Base-by-base conservation (phyloP, 768 basidiomycete species). In the Rhizopogon vinicolor region DNA sequence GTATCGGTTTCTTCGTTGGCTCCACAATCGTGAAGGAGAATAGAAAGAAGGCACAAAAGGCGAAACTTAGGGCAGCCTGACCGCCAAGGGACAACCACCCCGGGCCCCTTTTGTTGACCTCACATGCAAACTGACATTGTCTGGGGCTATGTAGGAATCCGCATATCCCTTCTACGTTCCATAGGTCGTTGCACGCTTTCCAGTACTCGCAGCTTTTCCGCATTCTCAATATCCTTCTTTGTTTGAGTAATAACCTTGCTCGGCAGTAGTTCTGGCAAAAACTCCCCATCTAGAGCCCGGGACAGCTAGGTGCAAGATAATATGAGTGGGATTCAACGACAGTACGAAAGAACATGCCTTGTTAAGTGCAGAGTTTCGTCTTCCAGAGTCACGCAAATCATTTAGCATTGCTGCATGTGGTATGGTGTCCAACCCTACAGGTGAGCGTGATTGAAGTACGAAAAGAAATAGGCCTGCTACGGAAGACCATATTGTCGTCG, bases 1-100 rank as follows among this genome's bases (percentile, higher is more conserved):
- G 78, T 10, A 87, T 98, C 41, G 91, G 90, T 10, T 64, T 78
- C 40, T 93, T 97, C 70, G 72, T 96, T n/a, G 90, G 87, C 4
- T 76, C 71, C 9, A 92, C 93, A 5, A 75, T 91, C 53, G 68
- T 86, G 52, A 85, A 84, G 64, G 91, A 93, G 70, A 90, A 86
- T 29, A 72, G 76, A 62, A 89, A 80, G 71, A 83, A 79, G 63
- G 81, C 82, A 16, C 78, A 79, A 60, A 86, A 83, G 64, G 81
- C 82, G n/a, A 78, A 75, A 54, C 63, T 77, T 63, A 79, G 87
- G 49, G 77, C 81, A 31, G 86, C 88, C 6, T 89, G 70, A 78
- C 28, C 12, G 25, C 9, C 9, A 7, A 22, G 19, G 39, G 14
- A 48, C 22, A 25, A 9, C 5, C 35, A 37, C 25, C 14, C 5